A percentile compares a stretch with the other conserved stretches of the same genome.
phyloP scores from a whole-genome alignment of 2,329 filamentous ascomycete species.

The Pseudocercospora fuligena region DNA sequence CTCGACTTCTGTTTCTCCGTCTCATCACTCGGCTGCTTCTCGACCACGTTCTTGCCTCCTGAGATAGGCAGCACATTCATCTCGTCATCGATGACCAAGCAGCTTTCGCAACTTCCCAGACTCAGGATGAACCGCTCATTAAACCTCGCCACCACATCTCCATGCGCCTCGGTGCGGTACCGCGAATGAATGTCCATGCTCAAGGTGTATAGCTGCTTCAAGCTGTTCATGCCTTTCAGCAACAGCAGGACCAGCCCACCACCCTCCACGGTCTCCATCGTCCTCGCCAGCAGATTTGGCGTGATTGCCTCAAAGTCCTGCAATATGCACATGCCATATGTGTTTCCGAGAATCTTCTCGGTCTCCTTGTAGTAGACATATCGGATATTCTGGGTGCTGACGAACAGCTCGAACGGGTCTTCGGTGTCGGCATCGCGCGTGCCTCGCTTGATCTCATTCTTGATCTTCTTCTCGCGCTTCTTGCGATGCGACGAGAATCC shows the following conservation, averaged over 20 bases:
- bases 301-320: slow-evolving; percentile 98
- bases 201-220: slow-evolving; percentile 95
- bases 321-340: slow-evolving; percentile 96
- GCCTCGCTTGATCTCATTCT: slow-evolving; percentile 95
- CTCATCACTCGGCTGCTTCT: slow-evolving; percentile 73
- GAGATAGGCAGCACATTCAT: slow-evolving; percentile 97
- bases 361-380: slow-evolving; percentile 99
- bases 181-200: slow-evolving; percentile 98
- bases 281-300: slow-evolving; percentile 92
- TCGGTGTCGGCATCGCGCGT: slow-evolving; percentile 89
- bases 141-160: slow-evolving; percentile 92
- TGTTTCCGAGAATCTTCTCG: slow-evolving; percentile 97
- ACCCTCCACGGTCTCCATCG: slow-evolving; percentile 96
- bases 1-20: slow-evolving; percentile 72
- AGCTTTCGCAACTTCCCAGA: slow-evolving; percentile 91
- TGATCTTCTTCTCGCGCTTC: slow-evolving; percentile 98
- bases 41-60: slow-evolving; percentile 86
- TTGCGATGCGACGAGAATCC: slow-evolving; percentile 96
- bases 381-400: slow-evolving; percentile 93
- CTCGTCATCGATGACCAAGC: slow-evolving; percentile 95
- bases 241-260: slow-evolving; percentile 89
- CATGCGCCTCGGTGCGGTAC: slow-evolving; percentile 94
- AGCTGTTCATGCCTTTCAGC: slow-evolving; percentile 92
- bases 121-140: slow-evolving; percentile 98
- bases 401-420: slow-evolving; percentile 96